phyloP scores from a whole-genome alignment of 306 rosid species.

The Astragalus membranaceus region DNA sequence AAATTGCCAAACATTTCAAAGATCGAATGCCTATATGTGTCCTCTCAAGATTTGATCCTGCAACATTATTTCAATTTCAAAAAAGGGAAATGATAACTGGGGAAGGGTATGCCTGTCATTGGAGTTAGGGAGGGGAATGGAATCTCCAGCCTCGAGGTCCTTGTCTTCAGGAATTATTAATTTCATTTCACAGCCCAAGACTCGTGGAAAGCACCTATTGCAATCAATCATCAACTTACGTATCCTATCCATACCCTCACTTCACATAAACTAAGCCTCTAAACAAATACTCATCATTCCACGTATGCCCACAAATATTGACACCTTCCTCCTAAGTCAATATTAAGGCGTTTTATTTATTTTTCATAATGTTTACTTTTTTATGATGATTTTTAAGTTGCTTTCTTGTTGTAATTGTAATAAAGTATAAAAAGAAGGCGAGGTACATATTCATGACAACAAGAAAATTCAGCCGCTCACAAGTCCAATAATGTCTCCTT shows the following conservation, averaged over 20 bases:
- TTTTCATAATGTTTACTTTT: too few relatives aligned
- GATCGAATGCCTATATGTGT: background rate
- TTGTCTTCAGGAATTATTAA: background rate
- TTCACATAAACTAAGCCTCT: too few relatives aligned
- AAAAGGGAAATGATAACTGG: background rate
- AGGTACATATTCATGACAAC: too few relatives aligned
- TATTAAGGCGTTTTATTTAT: too few relatives aligned
- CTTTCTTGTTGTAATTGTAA: too few relatives aligned
- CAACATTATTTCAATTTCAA: background rate
- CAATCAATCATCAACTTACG: background rate
- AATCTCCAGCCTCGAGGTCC: constrained; percentile 6
- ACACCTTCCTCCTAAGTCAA: too few relatives aligned
- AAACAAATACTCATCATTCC: too few relatives aligned
- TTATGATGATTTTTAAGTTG: too few relatives aligned
- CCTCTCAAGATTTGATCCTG: background rate
- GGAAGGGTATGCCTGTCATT: background rate
- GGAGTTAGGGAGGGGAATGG: background rate
- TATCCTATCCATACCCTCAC: too few relatives aligned
- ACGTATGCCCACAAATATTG: too few relatives aligned
- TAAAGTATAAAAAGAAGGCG: too few relatives aligned
- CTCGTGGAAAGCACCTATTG: background rate
- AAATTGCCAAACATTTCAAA: background rate
- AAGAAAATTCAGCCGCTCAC: background rate
- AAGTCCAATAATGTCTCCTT: background rate
- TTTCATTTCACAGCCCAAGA: background rate